Evolutionary conservation across 768 basidiomycete genomes (phyloP).

Genomic region (Mycena amicta): DNA sequence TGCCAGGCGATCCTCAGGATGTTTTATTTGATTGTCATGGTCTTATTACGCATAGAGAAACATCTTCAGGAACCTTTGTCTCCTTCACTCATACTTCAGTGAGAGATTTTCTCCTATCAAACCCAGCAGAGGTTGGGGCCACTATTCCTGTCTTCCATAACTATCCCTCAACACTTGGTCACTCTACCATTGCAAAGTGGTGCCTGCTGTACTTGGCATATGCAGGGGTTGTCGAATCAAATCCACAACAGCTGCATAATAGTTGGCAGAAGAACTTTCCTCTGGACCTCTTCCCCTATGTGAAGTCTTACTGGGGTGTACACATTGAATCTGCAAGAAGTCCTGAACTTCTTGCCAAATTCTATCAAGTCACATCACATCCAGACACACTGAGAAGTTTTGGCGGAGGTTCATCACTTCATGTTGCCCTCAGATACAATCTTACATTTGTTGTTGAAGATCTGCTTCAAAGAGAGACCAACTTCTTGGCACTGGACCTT

Average conservation of each 20-base stretch:
- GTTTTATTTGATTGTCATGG: conserved; percentile 15
- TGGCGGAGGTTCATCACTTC: conserved; percentile 14
- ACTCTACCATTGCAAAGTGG: conserved; percentile 8
- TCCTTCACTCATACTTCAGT: conserved; percentile 16
- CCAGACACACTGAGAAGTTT: not conserved
- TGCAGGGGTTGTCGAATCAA: not conserved
- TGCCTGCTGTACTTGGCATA: conserved; percentile 7
- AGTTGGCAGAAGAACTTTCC: not conserved
- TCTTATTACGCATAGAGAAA: conserved; percentile 6
- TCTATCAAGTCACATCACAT: conserved; percentile 1
- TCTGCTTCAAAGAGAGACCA: not conserved
- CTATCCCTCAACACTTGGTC: conserved; percentile 11
- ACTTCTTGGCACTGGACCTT: not conserved
- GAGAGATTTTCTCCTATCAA: conserved; percentile 11
- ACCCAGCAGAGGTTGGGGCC: not conserved
- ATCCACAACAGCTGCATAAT: not conserved
- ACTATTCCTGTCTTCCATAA: conserved; percentile 14
- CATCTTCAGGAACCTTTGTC: conserved; percentile 1
- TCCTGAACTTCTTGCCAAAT: conserved; percentile 4
- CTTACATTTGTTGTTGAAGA: conserved; percentile 10
- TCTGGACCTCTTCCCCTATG: conserved; percentile 11
- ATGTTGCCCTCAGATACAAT: conserved; percentile 17
- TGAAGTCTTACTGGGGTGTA: conserved; percentile 5
- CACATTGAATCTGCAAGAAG: conserved; percentile 12
- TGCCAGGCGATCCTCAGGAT: conserved; percentile 8